Base-by-base conservation (phyloP, 164 flowering plant species). In the Saururus chinensis region DNA sequence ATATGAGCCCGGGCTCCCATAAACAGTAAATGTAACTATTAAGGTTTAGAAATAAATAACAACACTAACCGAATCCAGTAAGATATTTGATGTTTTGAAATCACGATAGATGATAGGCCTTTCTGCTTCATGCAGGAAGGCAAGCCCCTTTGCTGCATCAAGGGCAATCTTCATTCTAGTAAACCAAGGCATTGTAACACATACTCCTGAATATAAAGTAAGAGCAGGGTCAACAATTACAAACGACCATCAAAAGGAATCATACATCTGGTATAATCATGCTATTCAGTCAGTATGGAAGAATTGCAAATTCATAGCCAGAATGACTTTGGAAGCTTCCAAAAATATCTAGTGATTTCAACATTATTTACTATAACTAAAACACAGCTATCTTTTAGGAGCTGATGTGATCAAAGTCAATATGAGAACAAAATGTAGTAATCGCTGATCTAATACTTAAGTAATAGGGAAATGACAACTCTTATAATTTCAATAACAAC, bases 71-170 rank as follows among this genome's bases (percentile, higher is more conserved):
- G 59, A 71, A 76, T 92, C 96, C 37, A 92, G 79, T 73, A 92
- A 82, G 67, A 92, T 88, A 68, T 92, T 87, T 62, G 98, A 86
- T 42, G 98, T 89, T 82, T 92, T 92, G 74, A 92, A 86, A 67
- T 92, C 98, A 51, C 96, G 89, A 68, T 89, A 92, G 51, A 92
- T 92, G 61, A 89, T 75, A 42, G 91, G 73, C 56, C 85, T 79
- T 70, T 89, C 89, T 30, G 87, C 89, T 65, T 79, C 87, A 77
- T 92, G 98, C 76, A 92, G 95, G 75, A 82, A 87, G 67, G 96
- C 95, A 66, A 92, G 96, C 73, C 96, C 96, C 73, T 76, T 87
- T 23, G 98, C 96, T 35, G 95, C 95, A 80, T 81, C 89, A 66
- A 86, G 75, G 53, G 95, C 95, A 72, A 92, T 84, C 81, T 87